phyloP scores from a whole-genome alignment of 2,329 filamentous ascomycete species.

The Aureobasidium mangrovei region DNA sequence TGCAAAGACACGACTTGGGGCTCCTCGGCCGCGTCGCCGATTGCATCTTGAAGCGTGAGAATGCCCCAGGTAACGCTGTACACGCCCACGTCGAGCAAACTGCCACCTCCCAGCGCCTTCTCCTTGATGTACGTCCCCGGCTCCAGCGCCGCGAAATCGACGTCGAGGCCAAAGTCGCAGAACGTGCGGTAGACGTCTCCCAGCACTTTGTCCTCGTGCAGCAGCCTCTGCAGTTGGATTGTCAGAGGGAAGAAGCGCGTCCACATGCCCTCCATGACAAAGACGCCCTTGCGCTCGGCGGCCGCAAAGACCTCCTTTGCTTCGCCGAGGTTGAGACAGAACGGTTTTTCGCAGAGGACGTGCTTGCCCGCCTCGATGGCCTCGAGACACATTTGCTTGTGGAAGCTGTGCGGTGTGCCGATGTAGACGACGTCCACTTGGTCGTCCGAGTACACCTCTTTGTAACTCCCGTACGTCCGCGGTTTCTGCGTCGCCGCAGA shows the following conservation, averaged over 20 bases:
- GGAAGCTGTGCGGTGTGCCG: conserved; percentile 38
- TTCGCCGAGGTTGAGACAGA: conserved; percentile 34
- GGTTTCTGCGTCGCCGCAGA: neutral
- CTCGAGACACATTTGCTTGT: conserved; percentile 37
- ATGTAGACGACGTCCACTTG: conserved; percentile 40
- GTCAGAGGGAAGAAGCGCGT: conserved; percentile 35
- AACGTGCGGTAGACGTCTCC: conserved; percentile 33
- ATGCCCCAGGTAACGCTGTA: too few relatives aligned
- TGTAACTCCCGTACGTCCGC: neutral
- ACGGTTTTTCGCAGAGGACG: conserved; percentile 40
- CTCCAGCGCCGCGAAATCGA: conserved; percentile 26
- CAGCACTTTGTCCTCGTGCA: conserved; percentile 35
- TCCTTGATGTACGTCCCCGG: too few relatives aligned
- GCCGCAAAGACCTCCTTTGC: conserved; percentile 19
- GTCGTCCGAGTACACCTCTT: neutral
- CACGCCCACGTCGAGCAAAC: too few relatives aligned
- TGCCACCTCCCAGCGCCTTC: too few relatives aligned
- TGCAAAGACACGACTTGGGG: too few relatives aligned
- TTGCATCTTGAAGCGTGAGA: too few relatives aligned
- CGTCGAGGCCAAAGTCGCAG: conserved; percentile 33
- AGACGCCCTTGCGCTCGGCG: conserved; percentile 34
- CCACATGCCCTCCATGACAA: conserved; percentile 40
- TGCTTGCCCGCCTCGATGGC: conserved; percentile 38
- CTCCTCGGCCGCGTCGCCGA: too few relatives aligned
- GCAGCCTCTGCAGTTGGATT: conserved; percentile 26